These are phyloP conservation scores for Camellia granthamiana DNA, from an alignment of 148 eudicot species.

Conservation along the genomic window DNA sequence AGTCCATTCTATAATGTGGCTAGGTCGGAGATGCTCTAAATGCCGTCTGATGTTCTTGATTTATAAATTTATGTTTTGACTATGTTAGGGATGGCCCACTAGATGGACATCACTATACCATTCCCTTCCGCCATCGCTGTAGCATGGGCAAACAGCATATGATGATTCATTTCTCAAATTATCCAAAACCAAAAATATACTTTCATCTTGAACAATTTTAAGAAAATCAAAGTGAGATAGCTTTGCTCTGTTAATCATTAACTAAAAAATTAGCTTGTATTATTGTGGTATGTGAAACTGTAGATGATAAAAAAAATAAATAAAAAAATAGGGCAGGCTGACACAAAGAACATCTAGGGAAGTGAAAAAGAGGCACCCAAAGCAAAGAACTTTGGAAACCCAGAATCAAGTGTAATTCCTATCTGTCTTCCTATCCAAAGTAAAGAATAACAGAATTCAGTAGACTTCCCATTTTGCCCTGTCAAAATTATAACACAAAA, in stretches of 20 bases:
- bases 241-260: neutral
- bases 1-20: too few species aligned
- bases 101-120: neutral
- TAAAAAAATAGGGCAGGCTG: constrained; percentile 21
- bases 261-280: neutral
- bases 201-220: neutral
- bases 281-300: neutral
- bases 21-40: too few species aligned
- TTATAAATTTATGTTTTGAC: neutral
- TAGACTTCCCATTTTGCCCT: constrained; percentile 10
- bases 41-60: neutral
- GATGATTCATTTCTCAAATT: constrained; percentile 2
- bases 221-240: constrained; percentile 2
- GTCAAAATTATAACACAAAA: constrained; percentile 32
- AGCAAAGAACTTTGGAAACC: constrained; percentile 49
- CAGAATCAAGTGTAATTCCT: constrained; percentile 47
- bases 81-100: neutral
- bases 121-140: neutral
- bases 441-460: constrained; percentile 39
- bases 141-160: neutral
- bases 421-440: constrained; percentile 40
- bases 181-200: constrained; percentile 5
- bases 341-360: constrained; percentile 81
- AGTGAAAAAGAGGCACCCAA: constrained; percentile 64
- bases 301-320: neutral